Conservation (phyloP, 202 grass and related monocot species). For the Sporobolus alterniflorus region DNA sequence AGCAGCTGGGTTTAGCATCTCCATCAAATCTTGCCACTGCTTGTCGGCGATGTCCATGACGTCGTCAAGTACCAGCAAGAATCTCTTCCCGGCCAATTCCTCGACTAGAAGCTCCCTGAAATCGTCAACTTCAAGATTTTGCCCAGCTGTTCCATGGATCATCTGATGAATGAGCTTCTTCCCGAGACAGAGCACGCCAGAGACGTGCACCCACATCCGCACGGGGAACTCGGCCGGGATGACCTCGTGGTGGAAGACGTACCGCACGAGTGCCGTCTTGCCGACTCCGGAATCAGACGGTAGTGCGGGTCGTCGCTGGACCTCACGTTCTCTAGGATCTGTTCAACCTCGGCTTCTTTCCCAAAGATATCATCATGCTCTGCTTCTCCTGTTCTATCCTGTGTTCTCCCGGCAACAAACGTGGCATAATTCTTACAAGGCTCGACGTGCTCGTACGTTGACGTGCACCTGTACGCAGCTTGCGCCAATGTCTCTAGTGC, state of each 20-base stretch:
- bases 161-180: constrained; percentile 34
- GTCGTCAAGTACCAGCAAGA: constrained; percentile 62
- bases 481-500: constrained; percentile 35
- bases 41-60: constrained; percentile 3
- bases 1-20: constrained; percentile 17
- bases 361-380: constrained; percentile 35
- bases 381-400: neutral
- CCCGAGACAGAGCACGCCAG: neutral
- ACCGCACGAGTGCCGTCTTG: constrained; percentile 60
- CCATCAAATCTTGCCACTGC: constrained; percentile 30
- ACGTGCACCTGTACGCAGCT: constrained; percentile 47
- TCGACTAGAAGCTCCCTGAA: neutral
- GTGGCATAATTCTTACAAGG: constrained; percentile 34
- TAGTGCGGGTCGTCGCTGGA: constrained; percentile 41
- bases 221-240: constrained; percentile 31
- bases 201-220: constrained; percentile 53
- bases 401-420: neutral
- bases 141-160: neutral
- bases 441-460: constrained; percentile 31
- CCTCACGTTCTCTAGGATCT: constrained; percentile 23
- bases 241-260: constrained; percentile 45
- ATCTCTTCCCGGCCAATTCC: constrained; percentile 20
- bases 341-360: constrained; percentile 41
- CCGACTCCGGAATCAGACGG: constrained; percentile 48
- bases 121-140: neutral